Evolutionary conservation across 2,329 filamentous ascomycete genomes (phyloP).

Genomic region (Thermoascus crustaceus): DNA sequence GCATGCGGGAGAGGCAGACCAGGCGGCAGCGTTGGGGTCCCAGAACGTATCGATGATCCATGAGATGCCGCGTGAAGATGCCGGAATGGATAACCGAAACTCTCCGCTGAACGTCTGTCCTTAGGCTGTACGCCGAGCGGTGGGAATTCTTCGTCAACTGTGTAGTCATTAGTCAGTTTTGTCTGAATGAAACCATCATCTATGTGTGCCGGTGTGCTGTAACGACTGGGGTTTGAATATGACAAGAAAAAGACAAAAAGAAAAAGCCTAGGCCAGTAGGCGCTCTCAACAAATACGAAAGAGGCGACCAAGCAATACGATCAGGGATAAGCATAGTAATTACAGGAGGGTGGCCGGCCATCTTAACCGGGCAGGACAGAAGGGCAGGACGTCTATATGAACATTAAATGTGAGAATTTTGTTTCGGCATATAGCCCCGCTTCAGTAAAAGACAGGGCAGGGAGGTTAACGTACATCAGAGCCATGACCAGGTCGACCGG

Average conservation of each 20-base stretch:
- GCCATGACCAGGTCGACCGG: constrained; percentile 27
- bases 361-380: constrained; percentile 18
- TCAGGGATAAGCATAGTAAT: constrained; percentile 21
- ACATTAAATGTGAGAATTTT: constrained; percentile 39
- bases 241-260: constrained; percentile 12
- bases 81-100: constrained; percentile 28
- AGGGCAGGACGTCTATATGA: constrained; percentile 31
- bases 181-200: constrained; percentile 3
- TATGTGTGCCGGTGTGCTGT: constrained; percentile 4
- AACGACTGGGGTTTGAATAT: constrained; percentile 8
- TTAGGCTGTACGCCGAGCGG: constrained; percentile 34
- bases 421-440: constrained; percentile 37
- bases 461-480: constrained; percentile 46
- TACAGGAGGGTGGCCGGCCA: constrained; percentile 25
- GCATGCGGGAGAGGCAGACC: constrained; percentile 35
- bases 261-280: constrained; percentile 11
- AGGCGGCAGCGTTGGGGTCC: constrained; percentile 34
- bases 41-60: constrained; percentile 20
- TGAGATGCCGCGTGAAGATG: constrained; percentile 25
- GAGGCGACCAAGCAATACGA: constrained; percentile 19
- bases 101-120: constrained; percentile 26
- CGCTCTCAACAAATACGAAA: constrained; percentile 14
- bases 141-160: constrained; percentile 41
- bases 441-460: constrained; percentile 34
- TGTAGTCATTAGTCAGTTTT: constrained; percentile 20